These are phyloP conservation scores for Fusarium coicis DNA, from an alignment of 2,329 filamentous ascomycete genomes.

Conservation along the genomic window DNA sequence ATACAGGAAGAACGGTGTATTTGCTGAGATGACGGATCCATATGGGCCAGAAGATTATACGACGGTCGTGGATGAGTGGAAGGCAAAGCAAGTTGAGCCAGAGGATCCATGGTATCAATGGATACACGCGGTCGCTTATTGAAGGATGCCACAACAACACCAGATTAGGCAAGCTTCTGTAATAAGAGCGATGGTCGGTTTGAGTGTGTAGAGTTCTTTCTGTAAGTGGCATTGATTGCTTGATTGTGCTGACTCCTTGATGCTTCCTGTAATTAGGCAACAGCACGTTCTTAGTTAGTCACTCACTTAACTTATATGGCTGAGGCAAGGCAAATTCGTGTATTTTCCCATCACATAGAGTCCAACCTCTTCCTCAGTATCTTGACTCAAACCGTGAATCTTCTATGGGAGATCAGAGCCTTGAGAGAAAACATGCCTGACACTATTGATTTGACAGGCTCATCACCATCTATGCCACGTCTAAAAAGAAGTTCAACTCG, in stretches of 20 bases:
- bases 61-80: constrained; percentile 65
- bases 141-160: not conserved
- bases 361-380: not conserved
- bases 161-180: not conserved
- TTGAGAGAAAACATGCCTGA: constrained; percentile 1
- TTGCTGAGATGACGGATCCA: constrained; percentile 63
- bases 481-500: constrained; percentile 29
- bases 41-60: constrained; percentile 70
- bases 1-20: constrained; percentile 64
- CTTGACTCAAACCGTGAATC: too few species aligned
- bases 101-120: not conserved
- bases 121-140: not conserved
- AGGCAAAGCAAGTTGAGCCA: constrained; percentile 25
- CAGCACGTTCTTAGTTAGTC: not conserved
- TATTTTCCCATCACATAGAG: not conserved
- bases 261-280: constrained; percentile 28
- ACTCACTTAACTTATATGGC: not conserved
- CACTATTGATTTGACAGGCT: not conserved
- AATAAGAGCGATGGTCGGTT: not conserved
- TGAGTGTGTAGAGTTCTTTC: not conserved
- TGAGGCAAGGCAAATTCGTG: not conserved
- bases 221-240: not conserved
- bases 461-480: not conserved
- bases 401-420: not conserved
- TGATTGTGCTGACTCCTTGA: not conserved